phyloP scores from a whole-genome alignment of 2,329 filamentous ascomycete genomes.

The Fusarium sp. region DNA sequence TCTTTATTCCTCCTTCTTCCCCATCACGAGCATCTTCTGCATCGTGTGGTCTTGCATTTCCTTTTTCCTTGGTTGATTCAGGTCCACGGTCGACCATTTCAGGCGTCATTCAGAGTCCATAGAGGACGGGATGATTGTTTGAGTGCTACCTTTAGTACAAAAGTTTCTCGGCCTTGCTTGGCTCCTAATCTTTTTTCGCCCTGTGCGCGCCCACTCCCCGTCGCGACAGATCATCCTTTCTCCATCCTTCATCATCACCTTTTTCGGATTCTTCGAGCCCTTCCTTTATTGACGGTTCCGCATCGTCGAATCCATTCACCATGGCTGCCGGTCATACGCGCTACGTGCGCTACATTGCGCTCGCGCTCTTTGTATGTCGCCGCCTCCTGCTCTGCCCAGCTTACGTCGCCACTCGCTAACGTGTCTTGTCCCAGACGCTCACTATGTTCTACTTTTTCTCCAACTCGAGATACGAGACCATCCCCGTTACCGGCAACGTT shows the following conservation, averaged over 20 bases:
- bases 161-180: constrained; percentile 18
- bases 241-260: constrained; percentile 34
- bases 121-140: constrained; percentile 1
- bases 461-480: constrained; percentile 61
- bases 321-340: constrained; percentile 78
- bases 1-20: background rate
- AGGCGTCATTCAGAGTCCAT: background rate
- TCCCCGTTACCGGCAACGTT: constrained; percentile 38
- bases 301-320: constrained; percentile 45
- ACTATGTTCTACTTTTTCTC: constrained; percentile 85
- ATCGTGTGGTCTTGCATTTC: background rate
- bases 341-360: constrained; percentile 81
- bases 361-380: constrained; percentile 82
- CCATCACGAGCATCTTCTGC: background rate
- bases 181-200: constrained; percentile 33
- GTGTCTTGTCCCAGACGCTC: constrained; percentile 24
- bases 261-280: constrained; percentile 13
- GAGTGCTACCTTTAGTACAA: constrained; percentile 22
- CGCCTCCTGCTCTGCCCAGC: constrained; percentile 2
- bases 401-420: constrained; percentile 27
- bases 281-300: constrained; percentile 22
- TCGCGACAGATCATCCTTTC: constrained; percentile 25
- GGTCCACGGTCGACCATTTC: constrained; percentile 1
- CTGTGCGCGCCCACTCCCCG: constrained; percentile 14
- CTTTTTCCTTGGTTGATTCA: background rate